phyloP scores from a whole-genome alignment of 352 stramenopile genomes.

The Phytophthora macrochlamydospora region DNA sequence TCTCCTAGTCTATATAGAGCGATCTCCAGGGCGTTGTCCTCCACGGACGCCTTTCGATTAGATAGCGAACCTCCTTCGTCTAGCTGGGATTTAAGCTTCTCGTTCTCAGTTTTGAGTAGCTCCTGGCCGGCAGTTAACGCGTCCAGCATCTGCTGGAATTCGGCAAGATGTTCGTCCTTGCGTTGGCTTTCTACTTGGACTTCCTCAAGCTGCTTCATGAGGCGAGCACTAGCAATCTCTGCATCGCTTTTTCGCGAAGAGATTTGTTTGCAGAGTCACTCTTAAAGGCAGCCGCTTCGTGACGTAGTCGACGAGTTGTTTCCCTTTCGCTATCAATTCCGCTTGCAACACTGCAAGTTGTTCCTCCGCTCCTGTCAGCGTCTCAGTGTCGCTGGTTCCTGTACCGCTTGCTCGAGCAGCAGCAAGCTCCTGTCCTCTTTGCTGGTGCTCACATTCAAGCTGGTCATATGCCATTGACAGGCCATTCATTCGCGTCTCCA shows the following conservation, averaged over 20 bases:
- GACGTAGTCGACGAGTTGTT: slow-evolving; percentile 26
- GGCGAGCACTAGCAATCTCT: slow-evolving; percentile 23
- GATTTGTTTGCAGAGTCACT: slow-evolving; percentile 8
- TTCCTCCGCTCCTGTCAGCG: slow-evolving; percentile 1
- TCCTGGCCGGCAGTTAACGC: slow-evolving; percentile 31
- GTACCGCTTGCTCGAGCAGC: not conserved
- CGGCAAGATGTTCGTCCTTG: slow-evolving; percentile 39
- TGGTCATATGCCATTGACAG: slow-evolving; percentile 57
- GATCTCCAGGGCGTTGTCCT: slow-evolving; percentile 7
- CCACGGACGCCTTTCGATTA: not conserved
- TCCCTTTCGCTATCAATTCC: slow-evolving; percentile 44
- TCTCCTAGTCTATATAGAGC: slow-evolving; percentile 14
- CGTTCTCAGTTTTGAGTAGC: slow-evolving; percentile 42
- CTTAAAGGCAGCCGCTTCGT: slow-evolving; percentile 23
- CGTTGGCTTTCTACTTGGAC: slow-evolving; percentile 31
- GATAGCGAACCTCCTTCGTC: slow-evolving; percentile 11
- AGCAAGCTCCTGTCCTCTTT: slow-evolving; percentile 12
- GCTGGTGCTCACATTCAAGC: slow-evolving; percentile 50
- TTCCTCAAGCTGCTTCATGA: slow-evolving; percentile 40
- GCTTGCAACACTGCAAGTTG: slow-evolving; percentile 30
- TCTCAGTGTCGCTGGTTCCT: not conserved
- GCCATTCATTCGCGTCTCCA: slow-evolving; percentile 52
- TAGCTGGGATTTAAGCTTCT: slow-evolving; percentile 40
- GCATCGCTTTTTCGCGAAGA: slow-evolving; percentile 27
- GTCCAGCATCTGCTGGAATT: slow-evolving; percentile 53